These are phyloP conservation scores for Microcera coccophila DNA, from an alignment of 2,329 filamentous ascomycete species.

Conservation along the genomic window DNA sequence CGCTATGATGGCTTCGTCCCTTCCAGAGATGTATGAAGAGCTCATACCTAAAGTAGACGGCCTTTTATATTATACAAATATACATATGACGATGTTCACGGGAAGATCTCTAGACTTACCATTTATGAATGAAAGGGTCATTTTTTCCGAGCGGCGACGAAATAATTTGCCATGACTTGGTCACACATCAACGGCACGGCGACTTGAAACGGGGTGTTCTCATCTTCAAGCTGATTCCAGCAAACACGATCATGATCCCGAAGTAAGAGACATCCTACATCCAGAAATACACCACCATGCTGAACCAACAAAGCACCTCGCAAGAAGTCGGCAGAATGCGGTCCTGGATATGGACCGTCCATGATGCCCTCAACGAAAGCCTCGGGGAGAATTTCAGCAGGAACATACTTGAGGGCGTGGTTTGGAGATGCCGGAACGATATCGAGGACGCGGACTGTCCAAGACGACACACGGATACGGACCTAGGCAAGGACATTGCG, in stretches of 20 bases:
- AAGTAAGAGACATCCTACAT: slow-evolving; percentile 38
- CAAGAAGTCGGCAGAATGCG: slow-evolving; percentile 41
- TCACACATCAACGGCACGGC: slow-evolving; percentile 24
- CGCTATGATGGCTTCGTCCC: slow-evolving; percentile 19
- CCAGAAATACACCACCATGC: slow-evolving; percentile 40
- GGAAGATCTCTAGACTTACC: slow-evolving; percentile 16
- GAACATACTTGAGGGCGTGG: slow-evolving; percentile 35
- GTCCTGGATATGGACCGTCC: slow-evolving; percentile 37
- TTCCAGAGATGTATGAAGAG: slow-evolving; percentile 31
- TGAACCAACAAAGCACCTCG: slow-evolving; percentile 36
- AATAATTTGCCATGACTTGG: slow-evolving; percentile 25
- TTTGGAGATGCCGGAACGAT: slow-evolving; percentile 34
- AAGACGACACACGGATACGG: slow-evolving; percentile 34
- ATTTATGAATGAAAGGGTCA: slow-evolving; percentile 37
- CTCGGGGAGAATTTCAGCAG: slow-evolving; percentile 26
- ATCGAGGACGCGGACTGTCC: slow-evolving; percentile 41
- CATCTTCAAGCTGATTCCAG: slow-evolving; percentile 36
- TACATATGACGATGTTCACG: background rate
- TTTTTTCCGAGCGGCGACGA: slow-evolving; percentile 37
- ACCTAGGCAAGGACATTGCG: slow-evolving; percentile 41
- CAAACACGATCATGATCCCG: slow-evolving; percentile 36
- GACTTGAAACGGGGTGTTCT: slow-evolving; percentile 30
- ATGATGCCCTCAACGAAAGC: slow-evolving; percentile 31
- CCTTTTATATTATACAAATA: too few relatives aligned
- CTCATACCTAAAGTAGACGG: slow-evolving; percentile 37